Base-by-base conservation (phyloP, 148 eudicot species). In the Talinum fruticosum region DNA sequence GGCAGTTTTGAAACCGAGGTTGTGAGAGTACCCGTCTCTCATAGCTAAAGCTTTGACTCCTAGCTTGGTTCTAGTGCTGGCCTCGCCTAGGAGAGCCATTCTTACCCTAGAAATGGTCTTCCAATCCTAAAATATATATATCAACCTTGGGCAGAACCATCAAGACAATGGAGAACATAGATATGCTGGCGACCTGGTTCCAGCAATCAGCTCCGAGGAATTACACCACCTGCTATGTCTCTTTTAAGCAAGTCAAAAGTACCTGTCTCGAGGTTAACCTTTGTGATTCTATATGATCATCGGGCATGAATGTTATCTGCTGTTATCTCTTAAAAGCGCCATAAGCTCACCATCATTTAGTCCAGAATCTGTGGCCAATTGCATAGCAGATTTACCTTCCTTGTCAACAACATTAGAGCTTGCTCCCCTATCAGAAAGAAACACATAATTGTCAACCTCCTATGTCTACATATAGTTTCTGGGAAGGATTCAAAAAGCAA, bases 331-430 rank as follows among this genome's bases (percentile, higher is more conserved):
- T 57, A 92, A 78, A 66, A 95, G 91, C 45, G 88, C 83, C 69
- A 88, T 79, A 62, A 95, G 83, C 82, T 90, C 97, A 30, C 85
- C 82, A 73, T 95, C 98, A 19, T 87, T 87, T 34, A 87, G 45
- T n/a, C 77, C 78, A 26, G 79, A 71, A 80, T 90, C 92, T 54
- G 65, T 36, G 24, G 85, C 83, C 70, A 92, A 84, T 79, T 89
- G 90, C 72, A 83, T 78, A 71, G 97, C 86, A 36, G 91, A 84
- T 85, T 86, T 91, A 69, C 97, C 98, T 66, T 87, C 90, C 64
- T 57, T 82, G 82, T 89, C 97, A 74, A 73, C 53, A 26, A 85
- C 87, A 61, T 79, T 85, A 72, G 90, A 83, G 76, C 88, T 80
- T 19, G 96, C 97, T 71, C 98, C 98, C 89, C 98, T 94, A 83